Base-by-base conservation (phyloP, 208 protist genomes). In the Trichomonas vaginalis region DNA sequence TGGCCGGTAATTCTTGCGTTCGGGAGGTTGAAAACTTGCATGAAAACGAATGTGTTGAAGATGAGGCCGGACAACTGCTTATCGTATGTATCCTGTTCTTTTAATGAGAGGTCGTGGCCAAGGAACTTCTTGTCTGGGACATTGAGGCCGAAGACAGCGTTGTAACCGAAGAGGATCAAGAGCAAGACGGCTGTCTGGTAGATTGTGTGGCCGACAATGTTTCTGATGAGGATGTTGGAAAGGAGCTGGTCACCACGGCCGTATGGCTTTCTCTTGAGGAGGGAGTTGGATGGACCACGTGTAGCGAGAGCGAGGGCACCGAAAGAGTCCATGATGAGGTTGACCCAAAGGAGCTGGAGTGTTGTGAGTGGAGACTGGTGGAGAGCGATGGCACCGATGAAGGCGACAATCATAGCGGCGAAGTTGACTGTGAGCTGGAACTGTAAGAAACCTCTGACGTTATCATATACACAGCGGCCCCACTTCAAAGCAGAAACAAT, bases 271-370 rank as follows among this genome's bases (percentile, higher is more conserved):
- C 97, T 96, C 23, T 97, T 83, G 21, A 98, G 96, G 0, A 98
- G 37, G 0, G 70, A 17, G 37, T 47, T 39, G 45, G 96, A 97
- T 39, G 99, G 99, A 95, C 97, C 96, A 97, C 99, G 98, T 35
- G 99, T 99, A 39, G 98, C 98, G 6, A 99, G 97, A 40, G 99
- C 98, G 0, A 99, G 97, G 0, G 98, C 98, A 45, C 98, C 99
- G 35, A 99, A 96, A 27, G 98, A 99, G 97, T 99, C 99, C 98
- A 99, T 99, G 97, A 99, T 99, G 46, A 99, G 96, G 96, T 99
- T 99, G 62, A 99, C 98, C 99, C 99, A 99, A 95, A 99, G 97
- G 39, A 99, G 97, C 97, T 99, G 98, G 96, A 99, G 97, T 86
- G 98, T 98, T 92, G 97, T 98, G 37, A 97, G 95, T 47, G 96